phyloP scores from a whole-genome alignment of 371 early-diverging fungal genomes.

The Homolaphlyctis polyrhiza region DNA sequence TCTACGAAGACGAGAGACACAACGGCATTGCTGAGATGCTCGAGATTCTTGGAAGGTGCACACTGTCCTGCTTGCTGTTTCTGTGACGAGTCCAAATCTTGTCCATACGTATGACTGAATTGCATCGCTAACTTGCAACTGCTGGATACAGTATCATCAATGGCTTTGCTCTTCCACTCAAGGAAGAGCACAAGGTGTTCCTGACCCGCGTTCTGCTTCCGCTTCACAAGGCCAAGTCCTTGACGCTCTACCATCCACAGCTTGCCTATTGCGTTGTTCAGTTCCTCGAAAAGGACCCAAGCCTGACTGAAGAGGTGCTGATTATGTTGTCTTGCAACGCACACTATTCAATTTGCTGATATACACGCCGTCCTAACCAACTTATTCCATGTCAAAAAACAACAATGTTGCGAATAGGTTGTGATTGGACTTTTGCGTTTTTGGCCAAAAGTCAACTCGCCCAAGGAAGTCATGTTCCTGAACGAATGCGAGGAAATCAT shows the following conservation, averaged over 20 bases:
- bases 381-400: too few relatives aligned
- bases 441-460: conserved; percentile 97
- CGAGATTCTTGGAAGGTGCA: conserved; percentile 89
- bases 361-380: too few relatives aligned
- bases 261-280: conserved; percentile 96
- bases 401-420: conserved; percentile 58
- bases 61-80: conserved; percentile 3
- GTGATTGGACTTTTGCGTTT: conserved; percentile 78
- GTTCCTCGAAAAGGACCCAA: conserved; percentile 93
- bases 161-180: conserved; percentile 94
- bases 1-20: conserved; percentile 92
- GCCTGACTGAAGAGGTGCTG: conserved; percentile 76
- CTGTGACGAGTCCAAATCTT: not conserved
- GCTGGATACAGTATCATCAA: conserved; percentile 80
- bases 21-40: conserved; percentile 96
- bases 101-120: not conserved
- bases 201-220: conserved; percentile 86
- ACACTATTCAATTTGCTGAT: too few relatives aligned
- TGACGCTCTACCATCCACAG: conserved; percentile 91
- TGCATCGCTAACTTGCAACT: not conserved
- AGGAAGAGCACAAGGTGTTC: conserved; percentile 96
- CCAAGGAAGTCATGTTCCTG: conserved; percentile 97
- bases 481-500: conserved; percentile 95
- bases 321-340: not conserved
- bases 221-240: conserved; percentile 85